phyloP scores from a whole-genome alignment of 139 green algal species.

The Klebsormidium nitens region DNA sequence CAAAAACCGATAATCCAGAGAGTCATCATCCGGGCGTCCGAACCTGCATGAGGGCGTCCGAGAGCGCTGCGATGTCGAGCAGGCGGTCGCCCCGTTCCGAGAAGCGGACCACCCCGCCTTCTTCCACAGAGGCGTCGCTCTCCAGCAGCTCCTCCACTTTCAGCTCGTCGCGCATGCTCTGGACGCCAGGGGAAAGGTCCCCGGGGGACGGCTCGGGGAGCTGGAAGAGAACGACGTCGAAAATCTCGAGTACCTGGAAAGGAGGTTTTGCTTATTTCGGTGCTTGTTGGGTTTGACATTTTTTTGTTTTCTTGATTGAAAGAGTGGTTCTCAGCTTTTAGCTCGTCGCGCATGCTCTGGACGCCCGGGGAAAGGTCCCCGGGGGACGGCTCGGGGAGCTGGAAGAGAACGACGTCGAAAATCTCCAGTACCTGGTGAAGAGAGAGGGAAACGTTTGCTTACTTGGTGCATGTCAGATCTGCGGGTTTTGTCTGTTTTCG shows the following conservation, averaged over 20 bases:
- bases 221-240: constrained; percentile 28
- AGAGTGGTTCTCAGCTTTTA: constrained; percentile 18
- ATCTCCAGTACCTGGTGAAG: constrained; percentile 31
- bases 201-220: constrained; percentile 8
- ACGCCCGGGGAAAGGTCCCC: constrained; percentile 14
- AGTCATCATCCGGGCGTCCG: no score
- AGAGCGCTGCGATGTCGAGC: constrained; percentile 15
- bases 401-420: constrained; percentile 27
- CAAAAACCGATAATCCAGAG: no score
- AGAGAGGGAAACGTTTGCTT: no score
- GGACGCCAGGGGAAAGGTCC: constrained; percentile 12
- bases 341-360: constrained; percentile 12
- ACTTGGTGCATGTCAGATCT: no score
- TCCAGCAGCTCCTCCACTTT: constrained; percentile 23
- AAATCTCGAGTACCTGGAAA: constrained; percentile 24
- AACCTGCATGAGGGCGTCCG: constrained; percentile 15
- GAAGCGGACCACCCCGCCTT: constrained; percentile 10
- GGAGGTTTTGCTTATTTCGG: not conserved
- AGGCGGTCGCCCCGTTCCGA: constrained; percentile 21
- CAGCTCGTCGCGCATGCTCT: constrained; percentile 17
- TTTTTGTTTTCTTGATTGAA: no score
- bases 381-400: constrained; percentile 7
- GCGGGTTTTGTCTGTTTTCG: no score
- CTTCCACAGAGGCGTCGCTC: not conserved
- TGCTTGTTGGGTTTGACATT: no score